Conservation (phyloP, 1,139 yeast species). For the Kluyveromyces marxianus region DNA sequence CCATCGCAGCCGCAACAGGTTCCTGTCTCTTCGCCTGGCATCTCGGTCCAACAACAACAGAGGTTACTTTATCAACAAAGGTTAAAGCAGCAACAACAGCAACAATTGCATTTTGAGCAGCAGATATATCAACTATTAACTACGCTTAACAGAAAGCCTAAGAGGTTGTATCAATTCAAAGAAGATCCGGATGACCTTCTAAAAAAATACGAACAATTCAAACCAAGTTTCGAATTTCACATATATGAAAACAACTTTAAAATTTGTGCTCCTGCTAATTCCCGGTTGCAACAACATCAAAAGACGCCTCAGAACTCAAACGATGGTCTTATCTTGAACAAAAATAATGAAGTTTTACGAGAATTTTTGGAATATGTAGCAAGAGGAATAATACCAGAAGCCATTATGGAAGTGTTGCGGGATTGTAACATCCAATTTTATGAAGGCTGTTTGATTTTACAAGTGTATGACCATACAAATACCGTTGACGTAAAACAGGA, state of each 20-base stretch:
- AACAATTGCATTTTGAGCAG: conserved; percentile 38
- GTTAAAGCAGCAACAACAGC: conserved; percentile 38
- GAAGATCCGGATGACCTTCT: conserved; percentile 71
- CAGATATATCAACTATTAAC: conserved; percentile 31
- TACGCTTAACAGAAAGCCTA: conserved; percentile 33
- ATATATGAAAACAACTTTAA: conserved; percentile 85
- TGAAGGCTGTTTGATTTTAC: conserved; percentile 83
- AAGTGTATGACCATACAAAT: conserved; percentile 69
- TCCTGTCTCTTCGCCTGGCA: conserved; percentile 24
- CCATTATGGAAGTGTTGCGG: conserved; percentile 78
- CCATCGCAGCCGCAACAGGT: conserved; percentile 15
- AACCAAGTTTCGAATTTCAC: conserved; percentile 81
- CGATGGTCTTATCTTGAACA: conserved; percentile 76
- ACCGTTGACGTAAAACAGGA: conserved; percentile 28
- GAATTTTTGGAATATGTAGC: conserved; percentile 74
- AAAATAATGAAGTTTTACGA: conserved; percentile 70
- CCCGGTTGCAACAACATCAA: conserved; percentile 34
- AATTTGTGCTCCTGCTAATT: conserved; percentile 31
- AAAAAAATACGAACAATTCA: conserved; percentile 65
- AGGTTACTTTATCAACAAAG: conserved; percentile 31
- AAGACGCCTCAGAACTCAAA: conserved; percentile 25
- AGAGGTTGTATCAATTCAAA: conserved; percentile 50
- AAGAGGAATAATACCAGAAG: conserved; percentile 77
- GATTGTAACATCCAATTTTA: conserved; percentile 78
- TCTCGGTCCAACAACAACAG: conserved; percentile 25